Evolutionary conservation across 768 basidiomycete genomes (phyloP).

Genomic region (Boletus patriciae): DNA sequence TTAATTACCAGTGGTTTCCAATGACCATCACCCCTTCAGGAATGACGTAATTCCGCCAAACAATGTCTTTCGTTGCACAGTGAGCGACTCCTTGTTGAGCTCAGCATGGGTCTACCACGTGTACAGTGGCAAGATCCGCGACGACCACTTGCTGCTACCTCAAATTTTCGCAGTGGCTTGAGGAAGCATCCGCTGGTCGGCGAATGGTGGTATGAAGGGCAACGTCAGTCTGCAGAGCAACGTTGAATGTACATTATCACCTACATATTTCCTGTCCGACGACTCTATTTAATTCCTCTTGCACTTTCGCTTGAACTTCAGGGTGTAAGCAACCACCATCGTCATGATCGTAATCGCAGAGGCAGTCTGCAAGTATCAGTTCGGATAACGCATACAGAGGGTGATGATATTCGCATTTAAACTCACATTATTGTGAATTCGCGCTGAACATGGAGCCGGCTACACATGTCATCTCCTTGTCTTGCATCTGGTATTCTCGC

Average conservation of each 20-base stretch:
- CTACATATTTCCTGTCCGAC: conserved; percentile 9
- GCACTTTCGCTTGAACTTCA: conserved; percentile 5
- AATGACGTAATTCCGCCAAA: conserved; percentile 7
- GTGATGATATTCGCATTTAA: neutral
- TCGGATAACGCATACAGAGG: neutral
- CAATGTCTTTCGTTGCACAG: conserved; percentile 4
- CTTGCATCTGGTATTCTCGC: neutral
- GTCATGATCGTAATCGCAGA: conserved; percentile 5
- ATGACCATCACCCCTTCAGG: conserved; percentile 7
- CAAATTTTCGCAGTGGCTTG: neutral
- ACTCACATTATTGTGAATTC: conserved; percentile 8
- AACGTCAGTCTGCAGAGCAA: neutral
- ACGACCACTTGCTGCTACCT: conserved; percentile 6
- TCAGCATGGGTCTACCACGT: neutral
- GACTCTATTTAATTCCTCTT: conserved; percentile 6
- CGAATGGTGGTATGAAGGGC: conserved; percentile 4
- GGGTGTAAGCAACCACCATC: conserved; percentile 11
- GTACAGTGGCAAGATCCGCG: neutral
- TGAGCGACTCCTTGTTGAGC: neutral
- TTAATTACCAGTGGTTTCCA: conserved; percentile 1
- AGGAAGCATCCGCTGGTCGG: conserved; percentile 2
- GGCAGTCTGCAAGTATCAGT: conserved; percentile 4
- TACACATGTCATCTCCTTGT: conserved; percentile 1
- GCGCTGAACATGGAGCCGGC: conserved; percentile 9
- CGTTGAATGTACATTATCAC: neutral